Percentiles rank a stretch among this genome's conserved stretches.
Conservation (phyloP, 2,329 filamentous ascomycete genomes). For the Penicillium sp. region DNA sequence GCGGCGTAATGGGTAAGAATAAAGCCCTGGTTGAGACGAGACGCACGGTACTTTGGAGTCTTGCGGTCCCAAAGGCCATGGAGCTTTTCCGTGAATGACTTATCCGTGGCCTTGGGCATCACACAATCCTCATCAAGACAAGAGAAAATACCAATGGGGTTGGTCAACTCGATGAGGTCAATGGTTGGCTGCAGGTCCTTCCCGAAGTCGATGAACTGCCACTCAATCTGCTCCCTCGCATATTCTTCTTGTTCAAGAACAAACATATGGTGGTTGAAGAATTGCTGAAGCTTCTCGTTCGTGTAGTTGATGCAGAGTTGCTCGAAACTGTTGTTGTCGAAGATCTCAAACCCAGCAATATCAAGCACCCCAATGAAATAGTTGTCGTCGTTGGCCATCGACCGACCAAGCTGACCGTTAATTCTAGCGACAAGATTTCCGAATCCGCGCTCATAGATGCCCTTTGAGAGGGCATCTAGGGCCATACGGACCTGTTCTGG, state of each 20-base stretch:
- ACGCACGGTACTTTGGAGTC: conserved; percentile 85
- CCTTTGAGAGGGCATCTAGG: conserved; percentile 89
- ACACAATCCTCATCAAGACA: conserved; percentile 97
- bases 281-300: conserved; percentile 98
- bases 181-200: conserved; percentile 96
- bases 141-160: conserved; percentile 97
- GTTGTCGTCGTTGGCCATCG: conserved; percentile 78
- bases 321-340: conserved; percentile 97
- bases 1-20: conserved; percentile 96
- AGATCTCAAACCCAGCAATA: conserved; percentile 99
- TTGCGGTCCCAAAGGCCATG: conserved; percentile 96
- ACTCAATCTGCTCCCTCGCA: conserved; percentile 94
- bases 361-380: conserved; percentile 97
- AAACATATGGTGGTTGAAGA: conserved; percentile 99
- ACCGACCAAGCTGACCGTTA: conserved; percentile 84
- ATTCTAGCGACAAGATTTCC: conserved; percentile 89
- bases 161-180: conserved; percentile 90
- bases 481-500: conserved; percentile 90
- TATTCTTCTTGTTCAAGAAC: conserved; percentile 98
- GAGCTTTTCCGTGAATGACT: conserved; percentile 96
- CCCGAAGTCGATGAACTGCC: conserved; percentile 99
- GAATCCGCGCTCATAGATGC: conserved; percentile 95
- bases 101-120: conserved; percentile 98
- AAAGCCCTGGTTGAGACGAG: conserved; percentile 85
- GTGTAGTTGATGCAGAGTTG: conserved; percentile 99